Conservation (phyloP, 2,329 filamentous ascomycete species). For the Myriosclerotinia scirpicola region DNA sequence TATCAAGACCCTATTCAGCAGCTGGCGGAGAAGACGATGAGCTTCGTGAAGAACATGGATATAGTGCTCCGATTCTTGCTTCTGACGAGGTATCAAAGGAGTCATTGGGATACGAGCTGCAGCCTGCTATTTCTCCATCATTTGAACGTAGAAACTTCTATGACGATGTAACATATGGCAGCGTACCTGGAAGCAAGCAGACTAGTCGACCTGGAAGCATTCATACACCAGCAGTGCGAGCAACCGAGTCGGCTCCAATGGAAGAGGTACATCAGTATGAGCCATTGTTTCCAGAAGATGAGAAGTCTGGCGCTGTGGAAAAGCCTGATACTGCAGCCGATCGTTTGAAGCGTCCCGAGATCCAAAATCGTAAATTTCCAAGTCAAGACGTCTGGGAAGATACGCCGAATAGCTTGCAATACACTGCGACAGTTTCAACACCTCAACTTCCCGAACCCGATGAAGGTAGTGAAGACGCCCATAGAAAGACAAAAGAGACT, state of each 20-base stretch:
- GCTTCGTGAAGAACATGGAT: slow-evolving; percentile 59
- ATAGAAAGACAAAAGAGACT: slow-evolving; percentile 41
- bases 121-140: slow-evolving; percentile 79
- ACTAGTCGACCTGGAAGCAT: slow-evolving; percentile 64
- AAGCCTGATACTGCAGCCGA: slow-evolving; percentile 53
- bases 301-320: slow-evolving; percentile 49
- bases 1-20: slow-evolving; percentile 48
- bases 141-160: slow-evolving; percentile 63
- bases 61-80: slow-evolving; percentile 80
- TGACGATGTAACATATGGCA: slow-evolving; percentile 52
- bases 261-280: slow-evolving; percentile 94
- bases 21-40: slow-evolving; percentile 47
- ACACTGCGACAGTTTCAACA: slow-evolving; percentile 78
- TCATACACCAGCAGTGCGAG: slow-evolving; percentile 50
- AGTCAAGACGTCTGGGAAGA: slow-evolving; percentile 98
- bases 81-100: slow-evolving; percentile 82
- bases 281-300: slow-evolving; percentile 84
- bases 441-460: slow-evolving; percentile 56
- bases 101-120: slow-evolving; percentile 64
- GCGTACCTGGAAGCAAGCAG: slow-evolving; percentile 47
- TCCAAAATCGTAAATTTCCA: slow-evolving; percentile 72
- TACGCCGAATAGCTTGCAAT: slow-evolving; percentile 79
- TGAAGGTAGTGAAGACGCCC: slow-evolving; percentile 43
- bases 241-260: slow-evolving; percentile 64
- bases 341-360: slow-evolving; percentile 54